Evolutionary conservation across 1,284 basidiomycete genomes (phyloP).

Genomic region (Porogramme epimiltina): DNA sequence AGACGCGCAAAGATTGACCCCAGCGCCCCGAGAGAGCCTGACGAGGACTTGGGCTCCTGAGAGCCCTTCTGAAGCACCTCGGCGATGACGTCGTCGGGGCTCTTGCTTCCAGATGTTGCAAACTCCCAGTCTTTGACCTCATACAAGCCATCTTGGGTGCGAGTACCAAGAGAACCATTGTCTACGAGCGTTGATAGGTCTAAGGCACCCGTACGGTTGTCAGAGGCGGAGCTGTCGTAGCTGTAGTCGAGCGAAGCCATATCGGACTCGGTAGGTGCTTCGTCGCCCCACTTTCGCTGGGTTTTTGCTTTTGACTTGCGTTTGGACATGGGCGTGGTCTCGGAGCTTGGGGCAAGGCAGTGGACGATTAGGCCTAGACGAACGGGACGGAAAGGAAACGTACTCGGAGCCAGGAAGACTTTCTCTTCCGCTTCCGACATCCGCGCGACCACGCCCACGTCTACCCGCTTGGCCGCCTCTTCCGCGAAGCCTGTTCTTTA

Average conservation of each 20-base stretch:
- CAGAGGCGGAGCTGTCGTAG: slow-evolving; percentile 44
- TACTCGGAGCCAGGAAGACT: slow-evolving; percentile 68
- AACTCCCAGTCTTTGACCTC: slow-evolving; percentile 95
- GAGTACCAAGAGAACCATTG: slow-evolving; percentile 76
- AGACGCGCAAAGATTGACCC: slow-evolving; percentile 82
- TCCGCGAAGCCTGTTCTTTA: slow-evolving; percentile 82
- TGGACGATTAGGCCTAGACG: neutral
- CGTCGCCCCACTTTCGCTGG: slow-evolving; percentile 92
- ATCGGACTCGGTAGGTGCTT: slow-evolving; percentile 76
- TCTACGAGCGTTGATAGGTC: slow-evolving; percentile 74
- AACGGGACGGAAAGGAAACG: slow-evolving; percentile 26
- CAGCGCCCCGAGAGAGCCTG: slow-evolving; percentile 59
- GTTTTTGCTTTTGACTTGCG: slow-evolving; percentile 71
- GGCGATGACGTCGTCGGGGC: slow-evolving; percentile 62
- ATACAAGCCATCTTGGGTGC: slow-evolving; percentile 85
- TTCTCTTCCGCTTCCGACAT: slow-evolving; percentile 60
- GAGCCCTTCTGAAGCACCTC: slow-evolving; percentile 49
- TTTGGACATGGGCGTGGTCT: slow-evolving; percentile 47
- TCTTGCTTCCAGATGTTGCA: slow-evolving; percentile 34
- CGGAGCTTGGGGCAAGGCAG: slow-evolving; percentile 46
- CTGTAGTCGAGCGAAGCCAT: slow-evolving; percentile 92
- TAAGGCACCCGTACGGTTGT: slow-evolving; percentile 38
- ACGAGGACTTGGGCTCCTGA: slow-evolving; percentile 36
- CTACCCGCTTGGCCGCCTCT: slow-evolving; percentile 62
- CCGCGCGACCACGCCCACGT: slow-evolving; percentile 51